phyloP scores from a whole-genome alignment of 2,329 filamentous ascomycete genomes.

The Claviceps sp. region DNA sequence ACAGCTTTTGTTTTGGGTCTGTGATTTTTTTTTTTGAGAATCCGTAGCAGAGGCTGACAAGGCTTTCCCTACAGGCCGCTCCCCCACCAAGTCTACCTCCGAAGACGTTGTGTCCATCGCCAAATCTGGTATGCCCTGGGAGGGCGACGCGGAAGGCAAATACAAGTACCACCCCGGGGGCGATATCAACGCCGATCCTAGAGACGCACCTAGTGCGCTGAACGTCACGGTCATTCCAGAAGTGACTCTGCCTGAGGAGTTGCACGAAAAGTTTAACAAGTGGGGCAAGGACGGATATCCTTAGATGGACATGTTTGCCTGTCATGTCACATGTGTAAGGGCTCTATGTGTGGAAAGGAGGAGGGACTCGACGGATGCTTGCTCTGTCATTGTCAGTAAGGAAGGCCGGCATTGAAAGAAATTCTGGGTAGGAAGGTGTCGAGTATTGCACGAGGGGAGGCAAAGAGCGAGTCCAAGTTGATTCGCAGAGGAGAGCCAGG shows the following conservation, averaged over 20 bases:
- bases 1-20: too few species aligned
- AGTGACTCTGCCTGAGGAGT: conserved; percentile 80
- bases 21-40: too few species aligned
- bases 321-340: background rate
- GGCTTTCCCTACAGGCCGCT: conserved; percentile 44
- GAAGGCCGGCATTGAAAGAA: too few species aligned
- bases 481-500: too few species aligned
- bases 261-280: conserved; percentile 99
- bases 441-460: too few species aligned
- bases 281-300: conserved; percentile 93
- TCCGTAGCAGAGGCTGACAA: background rate
- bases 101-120: conserved; percentile 66
- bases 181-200: conserved; percentile 59
- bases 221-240: conserved; percentile 91
- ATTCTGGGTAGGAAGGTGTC: too few species aligned
- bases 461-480: too few species aligned
- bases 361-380: too few species aligned
- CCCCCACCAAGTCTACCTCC: conserved; percentile 73
- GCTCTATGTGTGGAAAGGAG: too few species aligned
- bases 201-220: conserved; percentile 86
- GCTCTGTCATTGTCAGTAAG: too few species aligned
- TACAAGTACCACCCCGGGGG: conserved; percentile 77
- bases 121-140: conserved; percentile 80
- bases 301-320: conserved; percentile 21
- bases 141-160: conserved; percentile 54